Base-by-base conservation (phyloP, 129 eudicot species). In the Kitagawia praeruptora region DNA sequence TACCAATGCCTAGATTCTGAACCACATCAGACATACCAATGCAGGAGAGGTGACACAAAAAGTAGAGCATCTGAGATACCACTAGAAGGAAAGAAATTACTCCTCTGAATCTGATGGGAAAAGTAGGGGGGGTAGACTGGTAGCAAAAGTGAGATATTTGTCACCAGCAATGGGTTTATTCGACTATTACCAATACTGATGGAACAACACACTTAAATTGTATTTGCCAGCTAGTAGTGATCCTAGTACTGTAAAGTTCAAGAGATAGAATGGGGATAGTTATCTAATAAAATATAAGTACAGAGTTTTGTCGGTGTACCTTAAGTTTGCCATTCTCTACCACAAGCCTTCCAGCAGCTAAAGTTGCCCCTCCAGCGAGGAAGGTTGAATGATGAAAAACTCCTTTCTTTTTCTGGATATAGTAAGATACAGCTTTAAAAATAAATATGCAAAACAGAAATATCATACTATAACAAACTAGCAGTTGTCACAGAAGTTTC, bases 311-410 rank as follows among this genome's bases (percentile, higher is more conserved):
- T 46, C 21, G 1, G 14, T 48, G 27, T 87, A 91, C 98, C 98
- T 90, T 89, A 70, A 95, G 98, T 40, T 80, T 84, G 69, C 96
- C 97, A 70, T 88, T 70, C 77, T 86, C 87, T 42, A 78, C 96
- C 49, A 48, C 81, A 70, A 95, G 96, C 88, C 97, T 89, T 83
- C 98, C 97, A 73, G 98, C 97, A 84, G 98, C 97, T 77, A 95
- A 85, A 81, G 97, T 92, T 76, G 94, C 91, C 66, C 98, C 98
- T 58, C 98, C 98, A 38, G 97, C 98, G 0, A 95, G 97, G 85
- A 95, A 95, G 81, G 94, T 95, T 15, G 98, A 95, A 86, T 95
- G 98, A 87, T 95, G 98, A 82, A 95, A 95, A 38, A 8, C 76
- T 81, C 98, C 98, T 81, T 95, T 95, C 90, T 88, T 90, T 83